A percentile compares a stretch with the other conserved stretches of the same genome.
Conservation (phyloP, 495 filamentous ascomycete species). For the Pseudevernia furfuracea region DNA sequence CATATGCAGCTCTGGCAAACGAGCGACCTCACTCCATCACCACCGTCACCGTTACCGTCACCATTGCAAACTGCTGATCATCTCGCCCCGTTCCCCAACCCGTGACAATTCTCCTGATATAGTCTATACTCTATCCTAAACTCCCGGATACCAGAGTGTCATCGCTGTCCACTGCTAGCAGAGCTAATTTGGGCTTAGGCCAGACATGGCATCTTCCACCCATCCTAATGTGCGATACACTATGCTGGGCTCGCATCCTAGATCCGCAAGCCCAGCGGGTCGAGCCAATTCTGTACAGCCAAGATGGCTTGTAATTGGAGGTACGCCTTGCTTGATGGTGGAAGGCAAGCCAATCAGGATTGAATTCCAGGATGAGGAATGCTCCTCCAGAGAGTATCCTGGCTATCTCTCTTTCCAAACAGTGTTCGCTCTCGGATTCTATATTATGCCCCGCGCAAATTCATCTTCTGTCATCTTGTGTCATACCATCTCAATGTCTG, state of each 20-base stretch:
- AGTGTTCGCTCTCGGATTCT: neutral
- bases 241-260: no score
- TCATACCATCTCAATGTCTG: neutral
- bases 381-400: neutral
- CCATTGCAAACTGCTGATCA: neutral
- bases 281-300: neutral
- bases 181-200: neutral
- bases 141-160: neutral
- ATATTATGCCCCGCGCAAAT: neutral
- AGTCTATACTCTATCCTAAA: neutral
- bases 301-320: neutral
- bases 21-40: constrained; percentile 3
- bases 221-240: neutral
- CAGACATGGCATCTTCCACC: neutral
- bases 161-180: neutral
- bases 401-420: neutral
- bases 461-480: no score
- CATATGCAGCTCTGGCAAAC: neutral
- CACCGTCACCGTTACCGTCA: neutral
- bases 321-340: neutral
- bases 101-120: neutral
- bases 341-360: neutral
- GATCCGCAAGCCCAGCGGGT: neutral
- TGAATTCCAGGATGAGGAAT: fast-evolving
- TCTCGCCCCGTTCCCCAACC: neutral